Conservation (phyloP, 495 filamentous ascomycete genomes). For the Rostrohypoxylon terebratum region DNA sequence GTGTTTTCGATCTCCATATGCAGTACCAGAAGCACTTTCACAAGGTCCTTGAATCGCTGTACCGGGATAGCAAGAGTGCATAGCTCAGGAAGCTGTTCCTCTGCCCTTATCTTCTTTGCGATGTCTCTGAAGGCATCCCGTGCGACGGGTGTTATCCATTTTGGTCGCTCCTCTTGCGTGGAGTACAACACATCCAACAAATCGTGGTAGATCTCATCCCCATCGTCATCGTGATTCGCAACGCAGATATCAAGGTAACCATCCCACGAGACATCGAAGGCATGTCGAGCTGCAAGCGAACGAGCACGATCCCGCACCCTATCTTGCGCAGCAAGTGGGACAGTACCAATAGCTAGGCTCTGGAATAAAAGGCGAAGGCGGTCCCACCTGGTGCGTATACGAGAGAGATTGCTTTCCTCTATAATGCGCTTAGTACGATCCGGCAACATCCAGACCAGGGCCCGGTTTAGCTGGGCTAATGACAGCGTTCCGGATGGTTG, state of each 20-base stretch:
- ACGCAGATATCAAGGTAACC: slow-evolving; percentile 18
- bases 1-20: slow-evolving; percentile 21
- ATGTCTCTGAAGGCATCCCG: slow-evolving; percentile 41
- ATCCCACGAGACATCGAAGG: slow-evolving; percentile 23
- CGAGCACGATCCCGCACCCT: slow-evolving; percentile 10
- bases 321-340: slow-evolving; percentile 4
- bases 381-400: slow-evolving; percentile 39
- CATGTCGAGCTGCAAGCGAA: slow-evolving; percentile 15
- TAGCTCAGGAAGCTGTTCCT: slow-evolving; percentile 25
- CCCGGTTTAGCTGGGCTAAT: slow-evolving; percentile 27
- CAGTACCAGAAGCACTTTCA: slow-evolving; percentile 35
- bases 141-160: slow-evolving; percentile 9
- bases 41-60: slow-evolving; percentile 32
- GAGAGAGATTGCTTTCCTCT: slow-evolving; percentile 34
- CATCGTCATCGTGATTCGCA: slow-evolving; percentile 46
- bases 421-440: slow-evolving; percentile 26
- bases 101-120: slow-evolving; percentile 40
- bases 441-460: slow-evolving; percentile 37
- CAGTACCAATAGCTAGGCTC: slow-evolving; percentile 35
- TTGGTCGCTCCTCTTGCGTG: slow-evolving; percentile 30
- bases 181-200: slow-evolving; percentile 47
- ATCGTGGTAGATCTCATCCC: slow-evolving; percentile 51
- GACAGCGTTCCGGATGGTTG: slow-evolving; percentile 20
- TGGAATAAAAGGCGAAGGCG: slow-evolving; percentile 46
- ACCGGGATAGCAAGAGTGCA: slow-evolving; percentile 40